Percentiles rank a stretch among this genome's conserved stretches.
These are phyloP conservation scores for Ulota crispa DNA, from an alignment of 225 moss, liverwort and hornwort species.

Conservation along the genomic window DNA sequence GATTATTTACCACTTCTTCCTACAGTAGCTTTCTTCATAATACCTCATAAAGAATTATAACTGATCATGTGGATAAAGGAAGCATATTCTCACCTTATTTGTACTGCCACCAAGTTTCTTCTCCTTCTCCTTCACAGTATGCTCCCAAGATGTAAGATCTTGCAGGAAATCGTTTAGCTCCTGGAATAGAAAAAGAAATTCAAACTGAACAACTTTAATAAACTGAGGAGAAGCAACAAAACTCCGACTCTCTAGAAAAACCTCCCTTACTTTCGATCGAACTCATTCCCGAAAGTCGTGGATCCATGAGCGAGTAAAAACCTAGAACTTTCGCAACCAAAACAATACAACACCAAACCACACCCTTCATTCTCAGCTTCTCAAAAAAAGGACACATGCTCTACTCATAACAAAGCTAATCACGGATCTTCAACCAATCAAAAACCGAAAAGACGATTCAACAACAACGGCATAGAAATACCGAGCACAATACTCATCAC, in stretches of 20 bases:
- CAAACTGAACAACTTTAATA: background rate
- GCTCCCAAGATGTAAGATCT: slow-evolving; percentile 90
- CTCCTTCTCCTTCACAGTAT: slow-evolving; percentile 83
- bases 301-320: background rate
- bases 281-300: background rate
- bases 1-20: background rate
- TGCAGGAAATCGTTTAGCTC: slow-evolving; percentile 89
- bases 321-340: background rate
- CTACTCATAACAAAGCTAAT: background rate
- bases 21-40: background rate
- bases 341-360: background rate
- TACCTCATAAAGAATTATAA: slow-evolving; percentile 2
- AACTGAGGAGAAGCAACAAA: background rate
- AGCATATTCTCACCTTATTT: slow-evolving; percentile 33
- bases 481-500: background rate
- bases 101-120: slow-evolving; percentile 53
- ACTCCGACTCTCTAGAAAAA: background rate
- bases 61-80: background rate
- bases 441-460: background rate
- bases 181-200: slow-evolving; percentile 38
- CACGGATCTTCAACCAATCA: background rate
- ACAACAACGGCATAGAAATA: background rate
- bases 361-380: background rate
- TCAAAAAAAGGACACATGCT: background rate
- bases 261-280: background rate